Conservation (phyloP, 192 early-diverging fungal species). For the Hyaloraphidium curvatum region DNA sequence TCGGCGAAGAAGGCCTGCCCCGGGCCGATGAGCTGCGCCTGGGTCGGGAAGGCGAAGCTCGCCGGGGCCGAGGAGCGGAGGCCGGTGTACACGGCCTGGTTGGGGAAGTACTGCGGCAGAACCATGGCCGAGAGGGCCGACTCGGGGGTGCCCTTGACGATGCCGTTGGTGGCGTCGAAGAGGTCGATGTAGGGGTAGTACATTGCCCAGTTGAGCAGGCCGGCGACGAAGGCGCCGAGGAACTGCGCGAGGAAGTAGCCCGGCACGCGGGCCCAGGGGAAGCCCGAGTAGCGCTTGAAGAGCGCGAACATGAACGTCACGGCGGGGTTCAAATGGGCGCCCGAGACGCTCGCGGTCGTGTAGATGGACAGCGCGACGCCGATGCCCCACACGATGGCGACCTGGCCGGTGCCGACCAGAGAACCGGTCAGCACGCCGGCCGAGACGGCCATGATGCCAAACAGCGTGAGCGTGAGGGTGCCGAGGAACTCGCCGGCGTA, state of each 20-base stretch:
- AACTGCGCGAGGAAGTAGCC: constrained; percentile 43
- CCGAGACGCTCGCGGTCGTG: constrained; percentile 39
- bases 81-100: no score
- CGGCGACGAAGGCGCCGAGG: constrained; percentile 48
- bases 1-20: constrained; percentile 38
- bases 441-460: no score
- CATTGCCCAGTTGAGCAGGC: constrained; percentile 39
- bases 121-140: no score
- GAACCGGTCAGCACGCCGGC: no score
- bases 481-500: no score
- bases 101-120: no score
- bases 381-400: constrained; percentile 41
- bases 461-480: no score
- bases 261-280: constrained; percentile 47
- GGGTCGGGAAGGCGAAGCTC: no score
- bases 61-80: no score
- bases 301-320: constrained; percentile 44
- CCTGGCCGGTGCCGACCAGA: constrained; percentile 16
- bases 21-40: no score
- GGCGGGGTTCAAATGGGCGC: constrained; percentile 61
- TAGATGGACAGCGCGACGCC: constrained; percentile 42
- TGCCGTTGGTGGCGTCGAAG: constrained; percentile 28
- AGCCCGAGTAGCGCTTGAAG: constrained; percentile 43
- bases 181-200: constrained; percentile 37
- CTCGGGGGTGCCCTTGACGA: no score